phyloP scores from a whole-genome alignment of 2,329 filamentous ascomycete genomes.

The Fusarium mexicanum region DNA sequence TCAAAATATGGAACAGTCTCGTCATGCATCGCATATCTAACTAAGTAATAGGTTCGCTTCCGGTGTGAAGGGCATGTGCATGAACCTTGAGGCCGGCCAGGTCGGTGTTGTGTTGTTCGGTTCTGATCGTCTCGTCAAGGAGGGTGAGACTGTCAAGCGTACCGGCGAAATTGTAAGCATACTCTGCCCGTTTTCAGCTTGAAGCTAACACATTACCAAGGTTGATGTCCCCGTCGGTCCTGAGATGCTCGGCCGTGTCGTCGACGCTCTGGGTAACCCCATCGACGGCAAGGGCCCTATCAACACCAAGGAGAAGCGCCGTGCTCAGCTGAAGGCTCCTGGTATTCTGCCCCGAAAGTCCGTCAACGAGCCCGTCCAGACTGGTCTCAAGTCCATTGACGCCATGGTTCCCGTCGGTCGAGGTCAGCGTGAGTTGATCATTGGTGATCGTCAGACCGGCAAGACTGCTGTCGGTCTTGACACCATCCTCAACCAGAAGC shows the following conservation, averaged over 20 bases:
- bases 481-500: constrained; percentile 98
- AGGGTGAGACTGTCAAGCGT: constrained; percentile 99
- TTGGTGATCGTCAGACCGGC: constrained; percentile 99
- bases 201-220: constrained; percentile 58
- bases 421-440: constrained; percentile 99
- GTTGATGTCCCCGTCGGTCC: constrained; percentile 95
- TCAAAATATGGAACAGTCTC: constrained; percentile 7
- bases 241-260: constrained; percentile 95
- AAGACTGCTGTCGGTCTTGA: constrained; percentile 99
- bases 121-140: constrained; percentile 99
- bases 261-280: constrained; percentile 98
- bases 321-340: constrained; percentile 98
- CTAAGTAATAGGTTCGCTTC: constrained; percentile 84
- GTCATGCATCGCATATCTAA: constrained; percentile 31
- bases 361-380: constrained; percentile 99
- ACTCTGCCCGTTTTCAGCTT: neutral
- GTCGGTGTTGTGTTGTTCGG: constrained; percentile 99
- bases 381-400: constrained; percentile 98
- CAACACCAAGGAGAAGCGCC: constrained; percentile 89
- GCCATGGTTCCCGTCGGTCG: constrained; percentile 99
- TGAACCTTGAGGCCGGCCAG: constrained; percentile 99
- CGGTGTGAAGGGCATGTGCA: constrained; percentile 99
- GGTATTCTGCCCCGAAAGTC: constrained; percentile 97
- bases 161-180: constrained; percentile 95
- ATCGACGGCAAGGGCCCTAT: constrained; percentile 99